Base-by-base conservation (phyloP, 345 rosid genomes). In the Lepidium africanum region DNA sequence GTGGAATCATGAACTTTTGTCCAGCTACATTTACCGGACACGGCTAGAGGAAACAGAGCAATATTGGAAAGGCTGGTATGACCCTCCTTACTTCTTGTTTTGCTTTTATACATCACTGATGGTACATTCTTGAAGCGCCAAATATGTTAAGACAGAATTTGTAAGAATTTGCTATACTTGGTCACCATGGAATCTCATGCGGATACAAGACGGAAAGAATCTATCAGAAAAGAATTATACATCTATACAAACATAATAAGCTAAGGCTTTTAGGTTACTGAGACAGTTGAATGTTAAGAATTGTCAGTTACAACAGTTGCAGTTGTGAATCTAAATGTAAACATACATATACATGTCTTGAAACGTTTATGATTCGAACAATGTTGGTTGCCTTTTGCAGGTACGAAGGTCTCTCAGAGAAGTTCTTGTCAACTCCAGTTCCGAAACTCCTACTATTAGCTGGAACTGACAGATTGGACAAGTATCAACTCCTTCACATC, bases 61-160 rank as follows among this genome's bases (percentile, higher is more conserved):
- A 79, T 89, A 91, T 74, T 94, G 99, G 99, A 91, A 81, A 84
- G 90, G 88, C 81, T 91, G 99, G 96, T 94, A 86, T 74, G 69
- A 65, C 15, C 8, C 9, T 76, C 55, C 38, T 8, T 21, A 25
- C 48, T 35, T 17, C 55, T 63, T 39, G 10, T 40, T 33, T 69
- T 37, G 13, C 1, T 60, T 50, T 32, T 40, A 15, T 36, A 37
- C 35, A 32, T 15, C 56, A 19, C 7, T 51, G 15, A 39, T 0
- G 32, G 14, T 15, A 55, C 21, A 63, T 63, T 49, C 43, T 49
- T 54, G 14, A 49, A 49, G 30, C 33, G 33, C 30, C 21, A 5
- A 40, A 58, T 12, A 8, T 42, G 16, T 53, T 71, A 33, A 57
- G 17, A 42, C 14, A 35, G 2, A 19, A 16, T 51, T 32, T 59